Conservation (phyloP, 148 eudicot genomes). For the Beta vulgaris region DNA sequence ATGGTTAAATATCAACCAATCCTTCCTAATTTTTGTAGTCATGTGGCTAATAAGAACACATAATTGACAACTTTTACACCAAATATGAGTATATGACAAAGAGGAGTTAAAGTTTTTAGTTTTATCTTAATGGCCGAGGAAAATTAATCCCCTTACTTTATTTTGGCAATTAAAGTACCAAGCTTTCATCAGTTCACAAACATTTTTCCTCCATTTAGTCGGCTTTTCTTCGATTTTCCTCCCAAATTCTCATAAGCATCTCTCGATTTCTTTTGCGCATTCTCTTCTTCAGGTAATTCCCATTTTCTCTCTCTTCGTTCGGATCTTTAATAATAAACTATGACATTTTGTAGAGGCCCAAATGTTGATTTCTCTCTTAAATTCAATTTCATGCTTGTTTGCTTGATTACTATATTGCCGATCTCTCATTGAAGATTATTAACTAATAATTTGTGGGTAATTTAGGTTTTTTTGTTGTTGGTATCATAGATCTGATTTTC, state of each 20-base stretch:
- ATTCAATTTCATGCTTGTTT: background rate
- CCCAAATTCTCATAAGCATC: background rate
- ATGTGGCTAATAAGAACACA: no score
- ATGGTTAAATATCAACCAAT: no score
- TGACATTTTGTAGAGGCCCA: background rate
- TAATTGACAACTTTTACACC: no score
- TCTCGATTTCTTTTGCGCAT: background rate
- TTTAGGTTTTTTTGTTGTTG: background rate
- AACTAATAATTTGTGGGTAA: background rate
- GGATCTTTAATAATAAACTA: background rate
- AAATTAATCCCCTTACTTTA: no score
- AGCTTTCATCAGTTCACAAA: background rate
- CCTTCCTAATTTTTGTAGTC: no score
- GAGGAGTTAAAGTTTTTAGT: no score
- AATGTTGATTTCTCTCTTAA: background rate
- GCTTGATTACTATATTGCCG: background rate
- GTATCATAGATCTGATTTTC: slow-evolving; percentile 18
- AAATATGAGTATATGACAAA: no score
- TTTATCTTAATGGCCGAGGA: no score
- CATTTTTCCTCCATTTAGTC: background rate
- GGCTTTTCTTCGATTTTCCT: background rate
- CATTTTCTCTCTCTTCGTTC: background rate
- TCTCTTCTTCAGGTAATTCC: background rate
- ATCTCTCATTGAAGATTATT: background rate
- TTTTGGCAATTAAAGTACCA: no score